Conservation (phyloP, 768 basidiomycete genomes). For the Phylloporus arenicola region DNA sequence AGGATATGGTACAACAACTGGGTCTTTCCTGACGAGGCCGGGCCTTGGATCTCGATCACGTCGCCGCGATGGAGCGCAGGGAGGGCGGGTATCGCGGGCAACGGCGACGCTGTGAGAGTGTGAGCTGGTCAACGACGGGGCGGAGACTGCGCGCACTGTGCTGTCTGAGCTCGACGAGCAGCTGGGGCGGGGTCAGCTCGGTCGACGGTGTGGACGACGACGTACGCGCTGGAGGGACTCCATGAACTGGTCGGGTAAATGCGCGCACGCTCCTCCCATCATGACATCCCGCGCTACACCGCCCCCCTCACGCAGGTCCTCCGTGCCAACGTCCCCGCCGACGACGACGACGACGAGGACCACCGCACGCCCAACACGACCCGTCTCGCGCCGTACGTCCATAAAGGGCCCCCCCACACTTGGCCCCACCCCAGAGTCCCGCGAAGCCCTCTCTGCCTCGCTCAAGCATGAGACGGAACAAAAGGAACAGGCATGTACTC, state of each 20-base stretch:
- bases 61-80: constrained; percentile 47
- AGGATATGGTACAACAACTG: constrained; percentile 68
- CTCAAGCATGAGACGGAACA: constrained; percentile 75
- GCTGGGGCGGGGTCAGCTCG: constrained; percentile 30
- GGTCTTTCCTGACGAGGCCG: constrained; percentile 70
- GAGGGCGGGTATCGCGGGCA: constrained; percentile 12
- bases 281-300: constrained; percentile 42
- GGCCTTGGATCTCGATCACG: constrained; percentile 73
- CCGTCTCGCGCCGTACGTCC: constrained; percentile 48
- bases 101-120: constrained; percentile 30
- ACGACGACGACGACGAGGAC: constrained; percentile 35
- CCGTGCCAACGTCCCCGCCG: constrained; percentile 39
- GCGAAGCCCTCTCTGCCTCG: constrained; percentile 53
- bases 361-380: constrained; percentile 58
- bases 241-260: constrained; percentile 1
- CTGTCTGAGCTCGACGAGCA: constrained; percentile 37
- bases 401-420: constrained; percentile 36
- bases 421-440: constrained; percentile 40
- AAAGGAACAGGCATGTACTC: constrained; percentile 63
- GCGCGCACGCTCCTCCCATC: constrained; percentile 24
- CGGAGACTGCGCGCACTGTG: constrained; percentile 29
- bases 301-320: constrained; percentile 40
- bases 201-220: background rate
- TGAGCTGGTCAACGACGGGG: constrained; percentile 15
- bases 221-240: constrained; percentile 33